Conservation (phyloP, 208 protist species). For the Acanthamoeba royreba region DNA sequence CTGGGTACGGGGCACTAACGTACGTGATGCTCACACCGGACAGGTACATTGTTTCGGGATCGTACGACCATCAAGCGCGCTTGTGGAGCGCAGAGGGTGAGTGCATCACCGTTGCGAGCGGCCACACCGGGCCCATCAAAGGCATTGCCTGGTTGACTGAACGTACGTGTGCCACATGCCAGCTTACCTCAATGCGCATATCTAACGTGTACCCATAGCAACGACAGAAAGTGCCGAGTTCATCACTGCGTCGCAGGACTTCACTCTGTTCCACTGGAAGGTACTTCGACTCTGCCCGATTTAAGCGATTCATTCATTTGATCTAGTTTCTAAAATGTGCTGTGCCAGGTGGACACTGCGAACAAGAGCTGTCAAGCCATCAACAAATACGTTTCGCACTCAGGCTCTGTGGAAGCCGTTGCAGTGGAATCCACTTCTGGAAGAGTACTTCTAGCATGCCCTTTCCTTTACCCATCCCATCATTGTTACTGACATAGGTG, state of each 20-base stretch:
- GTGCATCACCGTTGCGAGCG: neutral
- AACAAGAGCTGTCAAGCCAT: neutral
- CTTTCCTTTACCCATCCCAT: neutral
- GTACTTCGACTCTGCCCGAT: neutral
- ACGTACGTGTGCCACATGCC: neutral
- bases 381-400: neutral
- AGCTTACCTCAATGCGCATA: neutral
- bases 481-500: neutral
- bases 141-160: neutral
- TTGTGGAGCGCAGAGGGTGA: neutral
- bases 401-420: neutral
- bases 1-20: too few species aligned
- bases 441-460: neutral
- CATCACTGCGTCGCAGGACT: neutral
- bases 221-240: neutral
- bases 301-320: neutral
- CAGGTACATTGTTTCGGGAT: neutral
- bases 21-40: too few species aligned
- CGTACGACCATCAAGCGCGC: neutral
- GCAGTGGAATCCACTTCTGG: neutral
- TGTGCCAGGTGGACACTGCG: neutral
- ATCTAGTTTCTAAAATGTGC: neutral
- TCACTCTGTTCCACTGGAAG: neutral
- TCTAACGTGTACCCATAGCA: neutral
- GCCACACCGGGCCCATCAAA: neutral